Percentiles rank a stretch among this genome's conserved stretches.
phyloP scores from a whole-genome alignment of 352 stramenopile genomes.

The Phytophthora macrochlamydospora region DNA sequence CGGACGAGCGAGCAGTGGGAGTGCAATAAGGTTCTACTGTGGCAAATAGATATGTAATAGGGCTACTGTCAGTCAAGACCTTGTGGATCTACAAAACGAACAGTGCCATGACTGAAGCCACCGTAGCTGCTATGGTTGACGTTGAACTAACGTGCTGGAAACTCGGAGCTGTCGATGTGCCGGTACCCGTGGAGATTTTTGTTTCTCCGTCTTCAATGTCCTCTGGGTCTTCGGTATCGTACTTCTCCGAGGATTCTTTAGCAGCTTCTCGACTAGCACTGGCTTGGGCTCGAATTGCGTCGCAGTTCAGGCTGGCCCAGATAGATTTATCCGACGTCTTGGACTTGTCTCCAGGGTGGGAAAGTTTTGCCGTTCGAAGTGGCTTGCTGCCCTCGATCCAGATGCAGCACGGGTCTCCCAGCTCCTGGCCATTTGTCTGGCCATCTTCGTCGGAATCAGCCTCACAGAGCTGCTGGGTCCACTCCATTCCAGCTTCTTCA shows the following conservation, averaged over 20 bases:
- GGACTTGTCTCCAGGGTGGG: constrained; percentile 27
- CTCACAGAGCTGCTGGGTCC: constrained; percentile 57
- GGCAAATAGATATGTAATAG: not conserved
- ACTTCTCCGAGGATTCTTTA: not conserved
- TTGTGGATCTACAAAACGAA: not conserved
- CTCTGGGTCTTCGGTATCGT: constrained; percentile 2
- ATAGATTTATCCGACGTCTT: constrained; percentile 27
- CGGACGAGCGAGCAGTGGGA: too few relatives aligned
- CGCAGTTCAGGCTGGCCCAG: constrained; percentile 25
- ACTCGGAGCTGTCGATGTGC: not conserved
- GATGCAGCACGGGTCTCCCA: constrained; percentile 80
- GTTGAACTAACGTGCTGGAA: not conserved
- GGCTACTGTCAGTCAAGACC: not conserved
- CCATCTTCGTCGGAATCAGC: constrained; percentile 80
- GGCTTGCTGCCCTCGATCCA: constrained; percentile 38
- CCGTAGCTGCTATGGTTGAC: not conserved
- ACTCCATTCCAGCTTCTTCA: constrained; percentile 26
- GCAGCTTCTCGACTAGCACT: constrained; percentile 7
- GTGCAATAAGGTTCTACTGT: not conserved
- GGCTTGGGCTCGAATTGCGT: constrained; percentile 15
- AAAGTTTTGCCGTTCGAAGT: constrained; percentile 23
- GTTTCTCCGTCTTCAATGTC: constrained; percentile 25
- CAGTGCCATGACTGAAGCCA: constrained; percentile 3
- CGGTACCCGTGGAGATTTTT: constrained; percentile 21
- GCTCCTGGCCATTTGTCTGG: constrained; percentile 82